Evolutionary conservation across 768 basidiomycete species (phyloP).

Genomic region (Xerocomellus dryophilus): DNA sequence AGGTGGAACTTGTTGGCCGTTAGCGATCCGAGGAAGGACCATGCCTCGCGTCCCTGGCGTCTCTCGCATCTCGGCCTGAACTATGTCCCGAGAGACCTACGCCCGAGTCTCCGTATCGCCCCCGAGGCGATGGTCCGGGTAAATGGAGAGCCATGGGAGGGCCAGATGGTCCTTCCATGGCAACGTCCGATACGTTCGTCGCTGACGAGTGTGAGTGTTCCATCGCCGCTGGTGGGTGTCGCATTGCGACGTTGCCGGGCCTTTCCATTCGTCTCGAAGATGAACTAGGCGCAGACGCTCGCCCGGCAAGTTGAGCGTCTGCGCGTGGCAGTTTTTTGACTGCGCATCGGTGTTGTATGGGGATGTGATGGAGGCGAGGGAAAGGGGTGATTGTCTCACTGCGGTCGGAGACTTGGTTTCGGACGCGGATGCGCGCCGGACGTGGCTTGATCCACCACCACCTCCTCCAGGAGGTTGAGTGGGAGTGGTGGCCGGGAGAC

Average conservation of each 20-base stretch:
- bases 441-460: conserved; percentile 20
- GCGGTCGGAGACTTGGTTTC: conserved; percentile 32
- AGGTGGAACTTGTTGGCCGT: conserved; percentile 5
- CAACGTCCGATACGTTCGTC: conserved; percentile 23
- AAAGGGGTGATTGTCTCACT: conserved; percentile 38
- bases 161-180: conserved; percentile 30
- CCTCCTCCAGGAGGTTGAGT: conserved; percentile 16
- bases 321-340: conserved; percentile 79
- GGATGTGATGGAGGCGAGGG: conserved; percentile 41
- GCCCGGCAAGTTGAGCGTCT: conserved; percentile 70
- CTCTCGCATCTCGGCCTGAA: conserved; percentile 36
- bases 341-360: conserved; percentile 39
- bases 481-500: conserved; percentile 20
- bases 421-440: conserved; percentile 29
- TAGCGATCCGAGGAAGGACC: conserved; percentile 30
- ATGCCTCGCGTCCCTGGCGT: conserved; percentile 30
- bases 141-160: conserved; percentile 35
- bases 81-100: conserved; percentile 21
- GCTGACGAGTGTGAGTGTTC: conserved; percentile 25
- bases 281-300: conserved; percentile 67
- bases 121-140: conserved; percentile 30
- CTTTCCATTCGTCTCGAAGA: conserved; percentile 31
- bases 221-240: conserved; percentile 30
- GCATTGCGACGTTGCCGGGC: conserved; percentile 40
- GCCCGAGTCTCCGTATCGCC: conserved; percentile 37